Evolutionary conservation across 2,329 filamentous ascomycete species (phyloP).

Genomic region (Penicillium thymicola): DNA sequence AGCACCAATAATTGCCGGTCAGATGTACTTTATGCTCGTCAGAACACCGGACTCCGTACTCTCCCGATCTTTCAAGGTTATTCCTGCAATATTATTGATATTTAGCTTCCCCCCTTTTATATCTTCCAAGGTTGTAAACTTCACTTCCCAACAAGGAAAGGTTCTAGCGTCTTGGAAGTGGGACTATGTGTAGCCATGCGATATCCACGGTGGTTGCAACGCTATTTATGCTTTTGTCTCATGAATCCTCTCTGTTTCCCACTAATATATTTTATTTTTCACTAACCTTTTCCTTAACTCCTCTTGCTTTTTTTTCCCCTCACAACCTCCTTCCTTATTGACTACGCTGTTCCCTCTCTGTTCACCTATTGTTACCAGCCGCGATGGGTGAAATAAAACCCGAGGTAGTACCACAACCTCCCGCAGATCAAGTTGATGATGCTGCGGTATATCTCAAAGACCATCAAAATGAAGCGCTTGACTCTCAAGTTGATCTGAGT

Average conservation of each 20-base stretch:
- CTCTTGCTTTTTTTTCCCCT: background rate
- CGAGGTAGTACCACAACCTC: background rate
- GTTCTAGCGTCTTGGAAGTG: background rate
- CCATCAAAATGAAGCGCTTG: conserved; percentile 6
- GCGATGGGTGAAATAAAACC: conserved; percentile 17
- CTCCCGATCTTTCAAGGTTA: background rate
- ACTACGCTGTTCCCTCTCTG: too few species aligned
- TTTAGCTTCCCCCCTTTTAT: background rate
- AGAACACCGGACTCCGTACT: background rate
- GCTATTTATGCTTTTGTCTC: background rate
- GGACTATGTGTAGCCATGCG: background rate
- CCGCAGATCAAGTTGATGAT: conserved; percentile 15
- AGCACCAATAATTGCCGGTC: background rate
- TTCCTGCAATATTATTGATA: background rate
- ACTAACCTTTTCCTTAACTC: background rate
- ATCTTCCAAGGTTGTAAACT: too few species aligned
- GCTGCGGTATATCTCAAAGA: conserved; percentile 22
- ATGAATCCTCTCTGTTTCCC: background rate
- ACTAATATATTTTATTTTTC: background rate
- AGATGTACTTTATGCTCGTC: background rate
- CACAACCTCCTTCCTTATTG: background rate
- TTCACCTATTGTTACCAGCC: background rate
- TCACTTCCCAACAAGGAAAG: background rate
- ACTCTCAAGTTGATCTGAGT: conserved; percentile 16
- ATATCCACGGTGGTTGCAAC: background rate